Evolutionary conservation across 495 filamentous ascomycete genomes (phyloP).

Genomic region (Trichoderma virens): DNA sequence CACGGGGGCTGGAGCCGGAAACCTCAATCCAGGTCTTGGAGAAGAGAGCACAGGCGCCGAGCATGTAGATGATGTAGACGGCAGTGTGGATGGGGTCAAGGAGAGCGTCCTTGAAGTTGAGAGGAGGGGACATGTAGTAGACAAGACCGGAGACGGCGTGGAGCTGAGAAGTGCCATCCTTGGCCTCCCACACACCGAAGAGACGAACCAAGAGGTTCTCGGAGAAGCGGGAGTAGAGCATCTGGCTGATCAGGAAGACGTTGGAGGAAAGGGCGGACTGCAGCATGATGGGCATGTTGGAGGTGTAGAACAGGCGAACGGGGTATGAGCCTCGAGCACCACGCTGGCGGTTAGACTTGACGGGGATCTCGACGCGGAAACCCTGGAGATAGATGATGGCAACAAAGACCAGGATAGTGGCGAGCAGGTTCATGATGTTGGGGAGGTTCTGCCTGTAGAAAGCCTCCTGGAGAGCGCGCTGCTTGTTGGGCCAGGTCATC

Average conservation of each 20-base stretch:
- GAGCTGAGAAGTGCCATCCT: conserved; percentile 92
- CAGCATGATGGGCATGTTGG: conserved; percentile 99
- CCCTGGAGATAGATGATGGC: conserved; percentile 99
- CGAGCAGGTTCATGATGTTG: conserved; percentile 98
- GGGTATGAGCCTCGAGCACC: conserved; percentile 86
- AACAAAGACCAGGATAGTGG: conserved; percentile 87
- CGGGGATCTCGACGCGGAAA: conserved; percentile 99
- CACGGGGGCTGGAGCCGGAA: conserved; percentile 90
- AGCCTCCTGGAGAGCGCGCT: conserved; percentile 90
- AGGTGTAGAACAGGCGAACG: conserved; percentile 78
- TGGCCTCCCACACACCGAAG: conserved; percentile 96
- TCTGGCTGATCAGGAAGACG: conserved; percentile 97
- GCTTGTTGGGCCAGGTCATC: conserved; percentile 98
- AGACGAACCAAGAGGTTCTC: conserved; percentile 97
- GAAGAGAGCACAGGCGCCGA: conserved; percentile 94
- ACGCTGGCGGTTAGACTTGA: conserved; percentile 98
- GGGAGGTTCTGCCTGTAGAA: conserved; percentile 99
- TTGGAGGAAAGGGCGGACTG: conserved; percentile 97
- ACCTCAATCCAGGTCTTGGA: conserved; percentile 99
- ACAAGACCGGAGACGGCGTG: conserved; percentile 85
- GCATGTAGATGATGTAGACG: conserved; percentile 94
- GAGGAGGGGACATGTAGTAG: conserved; percentile 98
- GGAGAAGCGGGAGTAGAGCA: conserved; percentile 96
- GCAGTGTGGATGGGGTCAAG: conserved; percentile 94
- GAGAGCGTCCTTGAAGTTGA: conserved; percentile 94